Evolutionary conservation across 2,329 filamentous ascomycete species (phyloP), one percentile per base, ranked within the genome.

Genomic region (Thermoascus crustaceus): DNA sequence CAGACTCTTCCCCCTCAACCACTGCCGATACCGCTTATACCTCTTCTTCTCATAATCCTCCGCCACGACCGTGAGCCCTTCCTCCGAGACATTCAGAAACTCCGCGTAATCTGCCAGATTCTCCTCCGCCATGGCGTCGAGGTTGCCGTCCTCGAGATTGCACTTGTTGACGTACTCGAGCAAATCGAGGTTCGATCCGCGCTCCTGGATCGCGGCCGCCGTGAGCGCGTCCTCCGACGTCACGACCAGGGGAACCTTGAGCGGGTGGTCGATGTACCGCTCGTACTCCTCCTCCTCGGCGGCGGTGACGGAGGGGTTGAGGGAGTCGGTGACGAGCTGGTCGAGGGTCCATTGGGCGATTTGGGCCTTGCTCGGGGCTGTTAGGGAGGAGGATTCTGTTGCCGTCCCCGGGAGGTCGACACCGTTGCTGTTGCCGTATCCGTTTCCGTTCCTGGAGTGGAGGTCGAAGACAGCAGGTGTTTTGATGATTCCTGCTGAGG

Each of bases 21-120:
- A 98, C 63, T 95, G 93, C 52, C 81, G 70, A 63, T 98, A 98
- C 7, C 88, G 85, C 64, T 94, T 96, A 61, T 98, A 98, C 48
- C 91, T 72, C 72, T 96, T 95, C 73, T 94, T 96, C 25, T 75
- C 73, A 30, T 79, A 73, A 58, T 96, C 91, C 52, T 93, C 88
- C 29, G 88, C 81, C 1, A 79, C 80, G 9, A 96, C 89, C 2
- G 85, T 93, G 34, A 98, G 65, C 11, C 86, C 85, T 50, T 94
- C 85, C 41, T 91, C 83, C 4, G 75, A 77, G 8, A 91, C 76
- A 27, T 73, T 75, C 37, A 95, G 59, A 52, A 91, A 82, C 42
- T 91, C 84, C 19, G 69, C 69, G 59, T 93, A 95, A 39, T 85
- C 76, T 13, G 74, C 74, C 30, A 81, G 52, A 45, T 87, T 84